These are phyloP conservation scores for Chalciporus sphaerocephalus DNA, from an alignment of 768 basidiomycete genomes.

Conservation along the genomic window DNA sequence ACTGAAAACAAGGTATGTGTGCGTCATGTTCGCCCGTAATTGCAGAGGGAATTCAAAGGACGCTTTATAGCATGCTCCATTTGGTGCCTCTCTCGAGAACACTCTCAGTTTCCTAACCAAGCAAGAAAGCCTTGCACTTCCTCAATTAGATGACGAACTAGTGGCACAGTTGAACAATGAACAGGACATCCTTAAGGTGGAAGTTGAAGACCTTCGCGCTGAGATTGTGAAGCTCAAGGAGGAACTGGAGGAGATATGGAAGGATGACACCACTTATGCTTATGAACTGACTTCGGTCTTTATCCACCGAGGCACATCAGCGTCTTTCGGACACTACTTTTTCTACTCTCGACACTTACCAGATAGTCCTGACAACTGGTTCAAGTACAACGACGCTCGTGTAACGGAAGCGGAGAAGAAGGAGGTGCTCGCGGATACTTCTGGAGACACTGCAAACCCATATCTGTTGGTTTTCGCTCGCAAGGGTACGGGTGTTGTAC, in stretches of 20 bases:
- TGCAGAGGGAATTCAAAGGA: neutral
- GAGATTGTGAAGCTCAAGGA: constrained; percentile 54
- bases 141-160: constrained; percentile 60
- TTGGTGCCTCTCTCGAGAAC: constrained; percentile 49
- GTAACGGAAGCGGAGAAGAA: constrained; percentile 72
- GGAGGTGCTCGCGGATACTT: constrained; percentile 86
- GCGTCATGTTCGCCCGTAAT: neutral
- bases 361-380: constrained; percentile 77
- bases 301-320: constrained; percentile 86
- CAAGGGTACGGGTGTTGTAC: constrained; percentile 72
- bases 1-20: constrained; percentile 64
- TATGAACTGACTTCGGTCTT: constrained; percentile 95
- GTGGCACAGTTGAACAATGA: constrained; percentile 51
- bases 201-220: constrained; percentile 53
- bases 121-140: constrained; percentile 40
- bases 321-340: constrained; percentile 92
- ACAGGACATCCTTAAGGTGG: constrained; percentile 44
- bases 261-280: constrained; percentile 55
- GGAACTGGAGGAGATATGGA: constrained; percentile 74
- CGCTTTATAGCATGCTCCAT: constrained; percentile 53
- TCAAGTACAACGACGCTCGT: constrained; percentile 94
- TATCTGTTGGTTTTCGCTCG: constrained; percentile 84
- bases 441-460: constrained; percentile 86
- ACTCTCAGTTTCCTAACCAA: constrained; percentile 56
- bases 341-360: constrained; percentile 91